Conservation (phyloP, 2,329 filamentous ascomycete species). For the Pseudogymnoascus sp. region DNA sequence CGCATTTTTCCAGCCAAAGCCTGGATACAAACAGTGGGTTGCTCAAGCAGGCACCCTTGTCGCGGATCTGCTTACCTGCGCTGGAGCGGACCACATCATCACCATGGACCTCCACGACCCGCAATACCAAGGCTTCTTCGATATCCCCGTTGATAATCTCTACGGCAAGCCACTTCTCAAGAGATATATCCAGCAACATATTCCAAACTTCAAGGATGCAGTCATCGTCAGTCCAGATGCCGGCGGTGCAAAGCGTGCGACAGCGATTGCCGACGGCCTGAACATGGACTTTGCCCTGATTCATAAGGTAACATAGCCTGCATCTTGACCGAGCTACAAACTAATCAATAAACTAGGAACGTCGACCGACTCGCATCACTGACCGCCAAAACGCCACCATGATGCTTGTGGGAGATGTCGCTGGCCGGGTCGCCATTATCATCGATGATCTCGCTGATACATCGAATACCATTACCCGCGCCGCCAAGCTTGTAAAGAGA, state of each 20-base stretch:
- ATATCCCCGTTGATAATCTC: constrained; percentile 96
- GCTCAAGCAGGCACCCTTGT: constrained; percentile 93
- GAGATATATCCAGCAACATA: constrained; percentile 69
- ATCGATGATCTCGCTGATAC: constrained; percentile 95
- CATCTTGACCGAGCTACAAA: constrained; percentile 24
- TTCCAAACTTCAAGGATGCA: constrained; percentile 69
- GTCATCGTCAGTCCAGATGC: constrained; percentile 96
- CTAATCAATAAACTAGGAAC: constrained; percentile 55
- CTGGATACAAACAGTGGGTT: constrained; percentile 97
- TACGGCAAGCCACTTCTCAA: constrained; percentile 74
- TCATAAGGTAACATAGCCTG: constrained; percentile 67
- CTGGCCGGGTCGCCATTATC: constrained; percentile 74
- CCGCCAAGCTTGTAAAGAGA: constrained; percentile 92
- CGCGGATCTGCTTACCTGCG: constrained; percentile 88
- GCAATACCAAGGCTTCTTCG: constrained; percentile 98
- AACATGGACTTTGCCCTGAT: constrained; percentile 96
- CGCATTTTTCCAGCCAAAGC: constrained; percentile 68
- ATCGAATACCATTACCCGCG: constrained; percentile 92
- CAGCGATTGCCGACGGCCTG: constrained; percentile 86
- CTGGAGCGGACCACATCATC: constrained; percentile 92
- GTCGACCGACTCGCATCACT: constrained; percentile 77
- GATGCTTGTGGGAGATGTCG: constrained; percentile 88
- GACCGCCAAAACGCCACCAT: constrained; percentile 89
- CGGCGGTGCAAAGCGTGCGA: constrained; percentile 91
- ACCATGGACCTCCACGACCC: constrained; percentile 96